Conservation (phyloP, 306 rosid species). For the Quercus agrifolia region DNA sequence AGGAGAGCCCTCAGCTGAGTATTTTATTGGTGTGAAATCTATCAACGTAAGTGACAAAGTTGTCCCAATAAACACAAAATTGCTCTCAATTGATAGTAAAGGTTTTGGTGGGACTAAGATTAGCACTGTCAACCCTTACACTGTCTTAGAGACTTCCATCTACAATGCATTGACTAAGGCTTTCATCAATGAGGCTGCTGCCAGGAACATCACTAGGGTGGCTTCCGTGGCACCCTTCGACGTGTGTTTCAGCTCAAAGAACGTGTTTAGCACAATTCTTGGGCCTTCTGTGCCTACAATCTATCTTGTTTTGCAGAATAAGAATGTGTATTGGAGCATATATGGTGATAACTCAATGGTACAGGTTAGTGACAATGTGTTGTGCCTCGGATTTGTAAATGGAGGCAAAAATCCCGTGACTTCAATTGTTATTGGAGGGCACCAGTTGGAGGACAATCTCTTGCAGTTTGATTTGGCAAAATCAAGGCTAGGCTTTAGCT, state of each 20-base stretch:
- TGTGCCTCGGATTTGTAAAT: slow-evolving; percentile 42
- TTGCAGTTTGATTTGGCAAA: slow-evolving; percentile 40
- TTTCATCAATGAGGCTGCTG: slow-evolving; percentile 31
- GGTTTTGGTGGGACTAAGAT: slow-evolving; percentile 77
- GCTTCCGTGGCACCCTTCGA: slow-evolving; percentile 38
- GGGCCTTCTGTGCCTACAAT: slow-evolving; percentile 39
- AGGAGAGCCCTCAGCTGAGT: slow-evolving; percentile 49
- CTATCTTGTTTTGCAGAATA: slow-evolving; percentile 29
- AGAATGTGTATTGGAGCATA: slow-evolving; percentile 25
- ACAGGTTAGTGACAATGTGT: slow-evolving; percentile 3
- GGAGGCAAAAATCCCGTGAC: slow-evolving; percentile 29
- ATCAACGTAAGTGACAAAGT: slow-evolving; percentile 29
- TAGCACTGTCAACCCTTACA: slow-evolving; percentile 66
- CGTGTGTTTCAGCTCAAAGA: slow-evolving; percentile 39
- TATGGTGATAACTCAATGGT: slow-evolving; percentile 44
- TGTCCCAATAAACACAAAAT: slow-evolving; percentile 31
- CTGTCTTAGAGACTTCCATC: slow-evolving; percentile 49
- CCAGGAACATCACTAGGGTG: slow-evolving; percentile 37
- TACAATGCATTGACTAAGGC: slow-evolving; percentile 45
- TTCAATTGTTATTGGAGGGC: slow-evolving; percentile 44
- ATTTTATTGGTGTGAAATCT: slow-evolving; percentile 52
- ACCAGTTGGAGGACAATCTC: slow-evolving; percentile 41
- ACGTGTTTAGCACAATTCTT: slow-evolving; percentile 13
- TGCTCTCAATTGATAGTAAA: slow-evolving; percentile 32
- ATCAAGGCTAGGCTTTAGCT: slow-evolving; percentile 37